Conservation (phyloP, 2,329 filamentous ascomycete genomes). For the Plenodomus biglobosus region DNA sequence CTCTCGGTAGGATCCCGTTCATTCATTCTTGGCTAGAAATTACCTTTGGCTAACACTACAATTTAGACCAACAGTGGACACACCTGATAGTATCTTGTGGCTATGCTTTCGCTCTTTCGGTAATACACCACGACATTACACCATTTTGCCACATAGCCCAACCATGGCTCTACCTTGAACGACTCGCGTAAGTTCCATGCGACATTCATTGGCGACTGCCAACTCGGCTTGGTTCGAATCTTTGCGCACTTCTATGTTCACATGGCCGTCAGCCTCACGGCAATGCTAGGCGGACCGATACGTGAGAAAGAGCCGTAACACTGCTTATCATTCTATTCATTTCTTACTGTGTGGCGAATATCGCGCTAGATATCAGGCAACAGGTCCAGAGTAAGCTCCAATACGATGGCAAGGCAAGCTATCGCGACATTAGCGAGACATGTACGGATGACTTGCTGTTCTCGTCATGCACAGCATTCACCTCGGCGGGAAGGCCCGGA, state of each 20-base stretch:
- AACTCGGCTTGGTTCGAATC: background rate
- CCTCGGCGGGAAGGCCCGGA: too few relatives aligned
- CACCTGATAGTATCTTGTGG: background rate
- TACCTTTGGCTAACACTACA: background rate
- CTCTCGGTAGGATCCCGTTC: too few relatives aligned
- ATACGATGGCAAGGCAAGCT: background rate
- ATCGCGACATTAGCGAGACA: background rate
- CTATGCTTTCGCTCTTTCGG: background rate
- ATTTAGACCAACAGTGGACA: background rate
- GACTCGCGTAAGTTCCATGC: background rate
- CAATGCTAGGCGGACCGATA: background rate
- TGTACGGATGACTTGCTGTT: background rate
- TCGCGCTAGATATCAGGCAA: too few relatives aligned
- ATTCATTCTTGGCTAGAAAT: too few relatives aligned
- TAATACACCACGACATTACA: background rate
- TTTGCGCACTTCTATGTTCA: background rate
- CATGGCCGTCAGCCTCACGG: background rate
- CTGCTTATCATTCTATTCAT: too few relatives aligned
- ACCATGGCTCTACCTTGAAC: too few relatives aligned
- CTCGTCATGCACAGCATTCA: too few relatives aligned
- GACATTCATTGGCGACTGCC: background rate
- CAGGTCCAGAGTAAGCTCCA: too few relatives aligned
- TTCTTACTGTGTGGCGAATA: too few relatives aligned
- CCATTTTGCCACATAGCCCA: too few relatives aligned
- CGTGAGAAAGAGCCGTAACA: too few relatives aligned